Evolutionary conservation across 1,284 basidiomycete species (phyloP), one percentile per base, ranked within the genome.

Genomic region (Ganoderma lingzhi): DNA sequence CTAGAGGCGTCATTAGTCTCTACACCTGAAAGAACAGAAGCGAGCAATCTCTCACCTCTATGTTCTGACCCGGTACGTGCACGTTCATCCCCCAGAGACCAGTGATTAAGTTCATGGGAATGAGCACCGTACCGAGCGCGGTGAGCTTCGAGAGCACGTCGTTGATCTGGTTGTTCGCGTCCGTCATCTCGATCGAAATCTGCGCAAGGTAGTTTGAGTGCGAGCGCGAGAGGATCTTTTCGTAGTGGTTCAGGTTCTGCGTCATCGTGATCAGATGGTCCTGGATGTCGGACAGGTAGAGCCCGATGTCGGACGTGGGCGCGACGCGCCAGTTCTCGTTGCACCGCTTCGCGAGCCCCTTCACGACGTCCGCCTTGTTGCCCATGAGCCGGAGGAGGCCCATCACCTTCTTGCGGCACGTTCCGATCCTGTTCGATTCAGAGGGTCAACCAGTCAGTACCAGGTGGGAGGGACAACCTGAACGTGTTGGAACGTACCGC

Each of bases 201-300:
- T 98, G 97, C 1, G 97, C 97, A 65, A 98, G 91, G 83, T 98
- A 99, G 81, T 99, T 99, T n/a, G 96, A 98, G 82, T 99, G 97
- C 55, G 97, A 99, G 39, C 97, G 91, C 2, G 97, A 99, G 9
- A 99, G 87, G 79, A 99, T 99, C 86, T 99, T 99, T 80, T 99
- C 97, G 84, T 98, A 99, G 82, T 98, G 97, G 81, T 98, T 98
- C 86, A 99, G 81, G 80, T 98, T 99, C 82, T 99, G 97, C 2
- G 97, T 99, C 96, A 99, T 99, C 39, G 98, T 99, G 82, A 99
- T 99, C 81, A 99, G 83, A 83, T 99, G 98, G 82, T 99, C 98
- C 85, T 96, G 95, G 73, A 96, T 96, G 85, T 98, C 96, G 6
- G 95, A 97, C 2, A 98, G 89, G 83, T 98, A 97, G 8, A 99